Evolutionary conservation across 2,329 filamentous ascomycete species (phyloP).

Genomic region (Orbilia quercus): DNA sequence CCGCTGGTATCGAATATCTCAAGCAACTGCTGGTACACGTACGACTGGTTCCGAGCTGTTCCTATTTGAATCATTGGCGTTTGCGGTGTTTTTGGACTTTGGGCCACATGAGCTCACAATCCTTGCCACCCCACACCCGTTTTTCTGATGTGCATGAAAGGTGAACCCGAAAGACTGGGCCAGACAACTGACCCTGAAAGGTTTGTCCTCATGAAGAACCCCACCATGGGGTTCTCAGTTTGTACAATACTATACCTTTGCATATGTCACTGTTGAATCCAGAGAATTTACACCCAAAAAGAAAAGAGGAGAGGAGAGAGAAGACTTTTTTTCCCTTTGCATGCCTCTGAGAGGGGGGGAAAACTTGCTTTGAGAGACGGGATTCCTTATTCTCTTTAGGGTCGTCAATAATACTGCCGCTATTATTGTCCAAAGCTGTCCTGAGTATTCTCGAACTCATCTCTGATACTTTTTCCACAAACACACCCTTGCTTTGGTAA

Average conservation of each 20-base stretch:
- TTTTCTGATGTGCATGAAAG: constrained; percentile 29
- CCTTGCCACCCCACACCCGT: constrained; percentile 36
- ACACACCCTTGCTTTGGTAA: constrained; percentile 8
- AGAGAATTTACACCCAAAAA: constrained; percentile 6
- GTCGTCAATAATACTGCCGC: constrained; percentile 15
- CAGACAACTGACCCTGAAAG: constrained; percentile 24
- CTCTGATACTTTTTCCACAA: constrained; percentile 14
- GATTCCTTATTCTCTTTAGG: constrained; percentile 12
- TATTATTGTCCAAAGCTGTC: constrained; percentile 18
- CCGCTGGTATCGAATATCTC: constrained; percentile 6
- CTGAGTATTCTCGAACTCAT: constrained; percentile 5
- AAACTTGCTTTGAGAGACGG: constrained; percentile 31
- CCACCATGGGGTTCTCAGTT: constrained; percentile 22
- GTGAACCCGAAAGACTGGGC: constrained; percentile 40
- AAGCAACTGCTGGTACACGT: constrained; percentile 18
- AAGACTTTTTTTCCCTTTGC: constrained; percentile 22
- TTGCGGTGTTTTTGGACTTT: constrained; percentile 36
- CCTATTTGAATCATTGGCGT: constrained; percentile 18
- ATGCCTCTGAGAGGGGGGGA: constrained; percentile 2
- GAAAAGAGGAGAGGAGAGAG: constrained; percentile 8
- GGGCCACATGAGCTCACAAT: constrained; percentile 31
- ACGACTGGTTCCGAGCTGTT: constrained; percentile 14
- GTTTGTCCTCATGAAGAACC: constrained; percentile 28
- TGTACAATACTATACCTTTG: constrained; percentile 38
- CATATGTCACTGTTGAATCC: constrained; percentile 18